Percentiles rank a stretch among this genome's conserved stretches.
Evolutionary conservation across 192 early-diverging fungal species (phyloP).

Genomic region (Geosiphon pyriformis): DNA sequence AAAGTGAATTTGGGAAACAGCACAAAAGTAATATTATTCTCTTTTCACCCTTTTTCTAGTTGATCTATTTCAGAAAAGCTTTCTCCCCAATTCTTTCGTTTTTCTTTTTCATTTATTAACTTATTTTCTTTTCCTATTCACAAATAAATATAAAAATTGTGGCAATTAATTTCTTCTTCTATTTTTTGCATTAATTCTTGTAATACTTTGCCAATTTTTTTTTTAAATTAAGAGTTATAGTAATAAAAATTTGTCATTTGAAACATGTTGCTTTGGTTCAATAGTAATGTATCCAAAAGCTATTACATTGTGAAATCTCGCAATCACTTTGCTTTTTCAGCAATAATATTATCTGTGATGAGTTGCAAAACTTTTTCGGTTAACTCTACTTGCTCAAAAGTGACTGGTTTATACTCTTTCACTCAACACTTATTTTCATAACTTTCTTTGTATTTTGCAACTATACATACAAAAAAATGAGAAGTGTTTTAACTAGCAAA

Average conservation of each 20-base stretch:
- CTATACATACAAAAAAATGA: constrained; percentile 1
- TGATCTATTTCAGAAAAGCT: too few relatives aligned
- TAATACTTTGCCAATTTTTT: constrained; percentile 12
- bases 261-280: not conserved
- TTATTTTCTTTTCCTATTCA: too few relatives aligned
- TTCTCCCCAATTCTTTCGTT: too few relatives aligned
- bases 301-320: not conserved
- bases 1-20: constrained; percentile 8
- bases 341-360: not conserved
- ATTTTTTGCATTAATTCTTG: too few relatives aligned
- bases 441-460: constrained; percentile 13
- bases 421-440: constrained; percentile 1
- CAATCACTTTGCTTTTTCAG: not conserved
- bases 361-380: constrained; percentile 2
- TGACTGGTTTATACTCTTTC: constrained; percentile 11
- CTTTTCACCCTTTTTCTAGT: too few relatives aligned
- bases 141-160: not conserved
- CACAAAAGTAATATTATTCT: constrained; percentile 5
- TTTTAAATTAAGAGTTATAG: not conserved
- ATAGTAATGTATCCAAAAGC: constrained; percentile 8
- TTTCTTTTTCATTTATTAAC: too few relatives aligned
- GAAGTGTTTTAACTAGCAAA: not conserved
- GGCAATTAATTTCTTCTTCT: constrained; percentile 11
- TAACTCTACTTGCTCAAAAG: too few relatives aligned
- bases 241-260: not conserved